These are phyloP conservation scores for Anthostomella pinea DNA, from an alignment of 2,329 filamentous ascomycete species.

Conservation along the genomic window DNA sequence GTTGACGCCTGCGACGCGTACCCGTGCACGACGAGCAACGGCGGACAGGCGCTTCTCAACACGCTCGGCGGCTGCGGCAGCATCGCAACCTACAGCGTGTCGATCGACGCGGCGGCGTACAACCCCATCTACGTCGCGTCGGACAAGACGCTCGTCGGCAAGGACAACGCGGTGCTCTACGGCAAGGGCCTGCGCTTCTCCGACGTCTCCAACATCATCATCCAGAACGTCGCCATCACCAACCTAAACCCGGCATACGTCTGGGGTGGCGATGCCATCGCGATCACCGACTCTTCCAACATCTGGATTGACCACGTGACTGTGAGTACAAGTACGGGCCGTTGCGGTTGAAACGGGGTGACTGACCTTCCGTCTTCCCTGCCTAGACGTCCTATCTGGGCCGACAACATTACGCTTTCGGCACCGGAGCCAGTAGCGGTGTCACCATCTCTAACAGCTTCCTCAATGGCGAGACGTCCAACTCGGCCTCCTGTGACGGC, in stretches of 20 bases:
- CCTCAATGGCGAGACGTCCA: conserved; percentile 4
- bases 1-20: conserved; percentile 40
- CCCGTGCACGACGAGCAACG: conserved; percentile 2
- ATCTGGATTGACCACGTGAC: conserved; percentile 7
- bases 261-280: conserved; percentile 8
- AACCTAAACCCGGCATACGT: conserved; percentile 6
- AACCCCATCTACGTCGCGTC: neutral
- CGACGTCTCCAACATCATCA: conserved; percentile 4
- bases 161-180: conserved; percentile 1
- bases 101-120: conserved; percentile 2
- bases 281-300: neutral
- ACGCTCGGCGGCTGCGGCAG: conserved; percentile 6
- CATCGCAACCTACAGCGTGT: conserved; percentile 2
- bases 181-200: conserved; percentile 4
- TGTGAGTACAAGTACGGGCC: neutral
- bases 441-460: conserved; percentile 6
- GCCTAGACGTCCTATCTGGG: conserved; percentile 1
- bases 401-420: conserved; percentile 3
- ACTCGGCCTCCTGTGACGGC: conserved; percentile 4
- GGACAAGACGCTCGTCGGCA: conserved; percentile 5
- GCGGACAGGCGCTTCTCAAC: conserved; percentile 8
- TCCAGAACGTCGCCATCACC: conserved; percentile 7
- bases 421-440: neutral
- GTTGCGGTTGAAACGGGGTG: neutral
- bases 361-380: neutral